phyloP scores from a whole-genome alignment of 176 grass and related monocot species.

The Poa pratensis region DNA sequence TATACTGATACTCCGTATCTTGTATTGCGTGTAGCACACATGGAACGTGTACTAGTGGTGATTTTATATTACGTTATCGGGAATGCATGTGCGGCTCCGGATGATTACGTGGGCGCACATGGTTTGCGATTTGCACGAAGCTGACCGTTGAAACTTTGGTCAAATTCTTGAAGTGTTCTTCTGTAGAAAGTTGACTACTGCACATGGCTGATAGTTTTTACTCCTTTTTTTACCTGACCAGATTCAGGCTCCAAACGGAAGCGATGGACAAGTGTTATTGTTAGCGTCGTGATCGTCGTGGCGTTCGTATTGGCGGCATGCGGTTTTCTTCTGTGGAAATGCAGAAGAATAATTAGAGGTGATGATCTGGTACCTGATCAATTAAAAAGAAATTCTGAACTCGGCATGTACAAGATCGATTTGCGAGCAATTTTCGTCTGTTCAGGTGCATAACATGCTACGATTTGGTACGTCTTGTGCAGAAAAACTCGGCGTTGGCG shows the following conservation, averaged over 20 bases:
- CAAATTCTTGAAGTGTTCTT: neutral
- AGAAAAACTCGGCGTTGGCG: slow-evolving; percentile 40
- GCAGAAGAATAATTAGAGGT: slow-evolving; percentile 60
- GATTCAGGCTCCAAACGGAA: slow-evolving; percentile 24
- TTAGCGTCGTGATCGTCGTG: slow-evolving; percentile 25
- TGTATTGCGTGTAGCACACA: neutral
- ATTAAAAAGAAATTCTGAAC: neutral
- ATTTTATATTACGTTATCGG: slow-evolving; percentile 17
- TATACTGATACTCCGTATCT: too few relatives aligned
- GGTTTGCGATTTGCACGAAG: neutral
- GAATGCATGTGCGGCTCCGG: slow-evolving; percentile 4
- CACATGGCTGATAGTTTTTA: neutral
- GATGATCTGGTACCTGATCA: neutral
- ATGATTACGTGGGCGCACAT: neutral
- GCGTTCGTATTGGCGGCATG: slow-evolving; percentile 29
- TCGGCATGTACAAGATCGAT: neutral
- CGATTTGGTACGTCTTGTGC: neutral
- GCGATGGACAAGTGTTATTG: slow-evolving; percentile 3
- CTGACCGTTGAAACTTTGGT: neutral
- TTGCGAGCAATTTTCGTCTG: neutral
- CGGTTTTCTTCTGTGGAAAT: slow-evolving; percentile 49
- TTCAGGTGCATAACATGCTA: neutral
- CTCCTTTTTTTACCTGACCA: neutral
- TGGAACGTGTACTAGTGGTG: slow-evolving; percentile 22
- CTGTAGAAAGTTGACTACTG: neutral